Conservation (phyloP, 2,329 filamentous ascomycete species). For the Arthrobotrys entomopaga region DNA sequence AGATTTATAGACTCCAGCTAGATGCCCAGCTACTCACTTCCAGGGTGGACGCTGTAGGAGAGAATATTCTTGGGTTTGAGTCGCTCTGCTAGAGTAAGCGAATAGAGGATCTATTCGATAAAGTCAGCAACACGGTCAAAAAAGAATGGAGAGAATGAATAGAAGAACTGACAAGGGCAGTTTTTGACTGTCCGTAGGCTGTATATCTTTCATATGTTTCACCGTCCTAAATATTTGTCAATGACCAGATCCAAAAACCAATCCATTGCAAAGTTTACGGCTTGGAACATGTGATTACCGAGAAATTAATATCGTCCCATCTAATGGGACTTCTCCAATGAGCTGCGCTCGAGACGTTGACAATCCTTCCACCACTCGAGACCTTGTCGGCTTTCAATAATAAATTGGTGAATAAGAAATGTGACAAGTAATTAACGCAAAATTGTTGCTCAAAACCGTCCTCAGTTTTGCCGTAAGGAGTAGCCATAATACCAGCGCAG, state of each 20-base stretch:
- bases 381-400: conserved; percentile 60
- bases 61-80: conserved; percentile 16
- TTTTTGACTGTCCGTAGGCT: conserved; percentile 34
- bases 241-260: not conserved
- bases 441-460: conserved; percentile 57
- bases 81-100: conserved; percentile 26
- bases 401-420: conserved; percentile 60
- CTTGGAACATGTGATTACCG: conserved; percentile 5
- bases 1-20: not conserved
- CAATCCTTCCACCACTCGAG: conserved; percentile 61
- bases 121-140: not conserved
- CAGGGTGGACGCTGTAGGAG: conserved; percentile 23
- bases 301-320: conserved; percentile 38
- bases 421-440: conserved; percentile 59
- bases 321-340: conserved; percentile 58
- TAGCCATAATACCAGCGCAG: conserved; percentile 62
- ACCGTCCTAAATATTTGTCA: conserved; percentile 14
- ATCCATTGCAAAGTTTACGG: not conserved
- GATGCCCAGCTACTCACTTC: conserved; percentile 11
- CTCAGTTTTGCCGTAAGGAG: conserved; percentile 40
- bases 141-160: not conserved
- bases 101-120: conserved; percentile 17
- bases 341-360: conserved; percentile 63
- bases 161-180: conserved; percentile 15
- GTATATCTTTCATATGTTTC: conserved; percentile 21